Conservation (phyloP, 2,329 filamentous ascomycete genomes). For the Pseudocercospora musae region DNA sequence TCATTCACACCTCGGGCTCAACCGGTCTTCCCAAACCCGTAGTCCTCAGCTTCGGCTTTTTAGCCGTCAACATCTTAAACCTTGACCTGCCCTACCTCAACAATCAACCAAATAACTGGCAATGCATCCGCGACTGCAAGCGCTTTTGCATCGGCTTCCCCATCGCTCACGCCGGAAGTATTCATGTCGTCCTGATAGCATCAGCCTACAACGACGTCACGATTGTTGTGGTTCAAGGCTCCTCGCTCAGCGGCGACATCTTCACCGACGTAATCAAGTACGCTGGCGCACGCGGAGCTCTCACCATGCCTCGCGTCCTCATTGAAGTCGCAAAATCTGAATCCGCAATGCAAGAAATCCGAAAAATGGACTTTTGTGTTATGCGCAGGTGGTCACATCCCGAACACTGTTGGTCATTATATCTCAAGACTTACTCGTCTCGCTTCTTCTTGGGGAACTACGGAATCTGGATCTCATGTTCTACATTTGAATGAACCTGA, state of each 20-base stretch:
- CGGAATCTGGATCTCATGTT: neutral
- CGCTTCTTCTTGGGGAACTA: neutral
- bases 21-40: neutral
- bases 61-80: neutral
- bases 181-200: neutral
- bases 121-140: neutral
- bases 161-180: neutral
- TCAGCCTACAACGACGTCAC: slow-evolving; percentile 4
- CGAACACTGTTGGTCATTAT: neutral
- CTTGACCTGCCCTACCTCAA: neutral
- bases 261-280: neutral
- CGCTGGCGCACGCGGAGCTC: neutral
- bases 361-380: neutral
- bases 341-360: neutral
- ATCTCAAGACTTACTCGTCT: neutral
- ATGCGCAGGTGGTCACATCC: neutral
- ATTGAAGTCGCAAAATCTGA: neutral
- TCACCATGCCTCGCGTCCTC: neutral
- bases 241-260: neutral
- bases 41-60: neutral
- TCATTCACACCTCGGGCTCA: neutral
- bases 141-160: neutral
- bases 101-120: neutral
- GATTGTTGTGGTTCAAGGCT: neutral
- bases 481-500: neutral